Base-by-base conservation (phyloP, 306 rosid genomes). In the Boehmeria nivea region DNA sequence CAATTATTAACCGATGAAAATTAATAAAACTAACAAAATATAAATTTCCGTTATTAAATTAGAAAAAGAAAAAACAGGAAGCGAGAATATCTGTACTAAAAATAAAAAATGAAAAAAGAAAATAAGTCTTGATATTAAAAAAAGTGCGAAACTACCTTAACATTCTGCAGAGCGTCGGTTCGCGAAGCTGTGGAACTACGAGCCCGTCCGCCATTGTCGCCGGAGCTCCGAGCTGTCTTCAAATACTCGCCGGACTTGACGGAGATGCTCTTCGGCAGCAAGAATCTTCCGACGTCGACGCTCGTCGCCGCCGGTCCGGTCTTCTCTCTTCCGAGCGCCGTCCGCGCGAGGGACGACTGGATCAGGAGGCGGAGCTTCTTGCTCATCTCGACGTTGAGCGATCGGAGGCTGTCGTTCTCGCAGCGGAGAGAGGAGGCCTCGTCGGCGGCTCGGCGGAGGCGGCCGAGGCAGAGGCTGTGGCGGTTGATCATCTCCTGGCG, bases 401-500 rank as follows among this genome's bases (percentile, higher is more conserved):
- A 72, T 17, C 80, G 83, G 62, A 90, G 95, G 33, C 74, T 84
- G 34, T 45, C 64, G 63, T 90, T 90, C 78, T 90, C 94, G 28
- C 54, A 78, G 13, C 76, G 74, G 64, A 90, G 94, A 64, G 80
- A 70, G 31, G 82, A 85, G 3, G 82, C 84, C 69, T 90, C 94
- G 54, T 72, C 81, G 43, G 79, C 69, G 38, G 77, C 73, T 38
- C 78, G 90, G 15, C 77, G 84, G 20, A 90, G 86, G 33, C 76
- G 90, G 63, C 55, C 69, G 55, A 90, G 88, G 61, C 81, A 83
- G 80, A 87, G 81, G 53, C 75, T 84, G 21, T 82, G 88, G 11
- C 95, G 86, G 70, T 90, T 90, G 58, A 90, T 83, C 91, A 86
- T 78, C 42, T 90, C 97, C 68, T 90, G 97, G 65, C 81, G 95